phyloP scores from a whole-genome alignment of 2,329 filamentous ascomycete genomes.

The Sarocladium kiliense region DNA sequence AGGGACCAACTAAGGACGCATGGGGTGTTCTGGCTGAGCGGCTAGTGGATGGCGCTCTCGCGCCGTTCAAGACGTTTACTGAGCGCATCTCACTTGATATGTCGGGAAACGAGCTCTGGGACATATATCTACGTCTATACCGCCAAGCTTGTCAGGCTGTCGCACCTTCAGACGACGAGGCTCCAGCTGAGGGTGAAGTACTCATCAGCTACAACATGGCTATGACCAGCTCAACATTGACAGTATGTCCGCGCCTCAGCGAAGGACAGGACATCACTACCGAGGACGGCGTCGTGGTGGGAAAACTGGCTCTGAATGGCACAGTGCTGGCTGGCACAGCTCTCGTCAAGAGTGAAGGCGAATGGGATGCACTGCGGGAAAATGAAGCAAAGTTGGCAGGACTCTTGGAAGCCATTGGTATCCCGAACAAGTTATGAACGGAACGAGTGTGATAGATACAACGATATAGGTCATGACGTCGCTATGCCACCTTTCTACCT shows the following conservation, averaged over 20 bases:
- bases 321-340: conserved; percentile 60
- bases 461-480: neutral
- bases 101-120: conserved; percentile 30
- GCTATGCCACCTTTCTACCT: neutral
- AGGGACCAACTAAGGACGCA: conserved; percentile 9
- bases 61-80: conserved; percentile 42
- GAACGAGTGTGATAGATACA: neutral
- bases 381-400: conserved; percentile 21
- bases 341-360: conserved; percentile 52
- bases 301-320: conserved; percentile 50
- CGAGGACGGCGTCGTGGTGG: conserved; percentile 28
- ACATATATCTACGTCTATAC: conserved; percentile 44
- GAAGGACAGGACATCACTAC: conserved; percentile 38
- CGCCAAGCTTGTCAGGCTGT: conserved; percentile 36
- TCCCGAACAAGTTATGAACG: conserved; percentile 15
- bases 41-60: conserved; percentile 19
- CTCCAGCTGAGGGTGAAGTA: conserved; percentile 33
- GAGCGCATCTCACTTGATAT: conserved; percentile 30
- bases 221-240: conserved; percentile 49
- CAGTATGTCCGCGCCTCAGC: conserved; percentile 47
- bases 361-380: conserved; percentile 50
- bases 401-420: conserved; percentile 24
- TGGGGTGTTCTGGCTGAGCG: conserved; percentile 48
- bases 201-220: conserved; percentile 61
- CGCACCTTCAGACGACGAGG: conserved; percentile 14